A percentile compares a stretch with the other conserved stretches of the same genome.
phyloP scores from a whole-genome alignment of 1,284 basidiomycete species.

The Schizophyllum amplum region DNA sequence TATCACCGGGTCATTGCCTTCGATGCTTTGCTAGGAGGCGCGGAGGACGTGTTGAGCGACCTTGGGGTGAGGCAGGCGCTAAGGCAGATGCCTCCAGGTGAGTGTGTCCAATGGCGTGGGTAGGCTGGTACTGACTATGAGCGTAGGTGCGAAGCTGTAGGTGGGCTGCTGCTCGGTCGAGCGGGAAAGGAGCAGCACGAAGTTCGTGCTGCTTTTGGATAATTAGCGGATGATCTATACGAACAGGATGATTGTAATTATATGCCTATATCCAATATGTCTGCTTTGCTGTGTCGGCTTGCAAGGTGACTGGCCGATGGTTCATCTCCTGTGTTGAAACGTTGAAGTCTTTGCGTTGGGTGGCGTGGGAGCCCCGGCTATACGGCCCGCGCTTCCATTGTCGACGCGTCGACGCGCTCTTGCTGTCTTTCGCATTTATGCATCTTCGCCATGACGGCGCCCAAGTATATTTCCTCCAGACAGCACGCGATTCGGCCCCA shows the following conservation, averaged over 20 bases:
- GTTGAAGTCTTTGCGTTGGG: no score
- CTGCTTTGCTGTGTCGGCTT: no score
- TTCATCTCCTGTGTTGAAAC: no score
- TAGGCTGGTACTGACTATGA: no score
- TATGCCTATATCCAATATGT: no score
- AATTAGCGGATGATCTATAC: no score
- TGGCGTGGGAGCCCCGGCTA: not conserved
- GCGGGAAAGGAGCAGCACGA: no score
- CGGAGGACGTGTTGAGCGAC: conserved; percentile 53
- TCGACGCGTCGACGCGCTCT: not conserved
- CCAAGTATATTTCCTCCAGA: conserved; percentile 32
- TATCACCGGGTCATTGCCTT: conserved; percentile 56
- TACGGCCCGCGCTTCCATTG: not conserved
- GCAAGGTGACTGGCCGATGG: no score
- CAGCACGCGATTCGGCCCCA: conserved; percentile 63
- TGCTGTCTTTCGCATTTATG: not conserved
- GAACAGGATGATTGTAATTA: no score
- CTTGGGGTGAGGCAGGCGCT: conserved; percentile 58
- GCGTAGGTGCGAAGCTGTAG: not conserved
- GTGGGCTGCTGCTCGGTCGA: not conserved
- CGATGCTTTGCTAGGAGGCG: conserved; percentile 34
- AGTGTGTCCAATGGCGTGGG: no score
- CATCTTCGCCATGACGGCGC: not conserved
- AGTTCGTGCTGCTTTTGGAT: no score
- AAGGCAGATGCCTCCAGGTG: conserved; percentile 49